These are phyloP conservation scores for Chlamydomonas reinhardtii DNA, from an alignment of 163 green algal genomes.

Conservation along the genomic window DNA sequence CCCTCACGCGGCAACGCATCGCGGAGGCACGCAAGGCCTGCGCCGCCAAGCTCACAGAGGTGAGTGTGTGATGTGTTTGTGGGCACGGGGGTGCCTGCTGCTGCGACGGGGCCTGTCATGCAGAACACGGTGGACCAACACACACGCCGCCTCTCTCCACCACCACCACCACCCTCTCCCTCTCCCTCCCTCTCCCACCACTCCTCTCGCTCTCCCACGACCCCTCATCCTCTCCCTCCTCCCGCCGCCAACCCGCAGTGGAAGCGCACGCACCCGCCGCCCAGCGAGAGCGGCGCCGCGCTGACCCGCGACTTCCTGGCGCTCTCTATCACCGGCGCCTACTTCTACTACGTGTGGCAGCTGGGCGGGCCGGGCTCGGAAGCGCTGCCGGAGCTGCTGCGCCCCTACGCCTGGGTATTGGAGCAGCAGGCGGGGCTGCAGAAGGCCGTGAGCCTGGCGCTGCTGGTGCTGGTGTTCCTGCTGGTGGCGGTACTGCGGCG, in stretches of 20 bases:
- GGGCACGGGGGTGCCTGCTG: too few relatives aligned
- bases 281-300: slow-evolving; percentile 4
- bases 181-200: too few relatives aligned
- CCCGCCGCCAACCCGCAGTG: neutral
- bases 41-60: slow-evolving; percentile 37
- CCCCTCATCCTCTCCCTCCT: too few relatives aligned
- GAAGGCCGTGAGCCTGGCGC: slow-evolving; percentile 22
- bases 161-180: too few relatives aligned
- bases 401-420: slow-evolving; percentile 29
- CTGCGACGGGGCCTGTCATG: too few relatives aligned
- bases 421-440: slow-evolving; percentile 35
- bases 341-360: slow-evolving; percentile 54
- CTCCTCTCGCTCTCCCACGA: too few relatives aligned
- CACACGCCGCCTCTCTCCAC: too few relatives aligned
- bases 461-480: slow-evolving; percentile 33
- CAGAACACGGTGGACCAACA: too few relatives aligned
- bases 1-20: neutral
- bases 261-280: neutral
- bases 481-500: neutral
- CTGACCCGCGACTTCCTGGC: slow-evolving; percentile 29
- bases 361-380: slow-evolving; percentile 28
- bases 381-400: slow-evolving; percentile 5
- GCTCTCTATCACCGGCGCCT: slow-evolving; percentile 46
- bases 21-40: neutral
- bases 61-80: too few relatives aligned